Evolutionary conservation across 2,329 filamentous ascomycete genomes (phyloP).

Genomic region (Fusarium sp.): DNA sequence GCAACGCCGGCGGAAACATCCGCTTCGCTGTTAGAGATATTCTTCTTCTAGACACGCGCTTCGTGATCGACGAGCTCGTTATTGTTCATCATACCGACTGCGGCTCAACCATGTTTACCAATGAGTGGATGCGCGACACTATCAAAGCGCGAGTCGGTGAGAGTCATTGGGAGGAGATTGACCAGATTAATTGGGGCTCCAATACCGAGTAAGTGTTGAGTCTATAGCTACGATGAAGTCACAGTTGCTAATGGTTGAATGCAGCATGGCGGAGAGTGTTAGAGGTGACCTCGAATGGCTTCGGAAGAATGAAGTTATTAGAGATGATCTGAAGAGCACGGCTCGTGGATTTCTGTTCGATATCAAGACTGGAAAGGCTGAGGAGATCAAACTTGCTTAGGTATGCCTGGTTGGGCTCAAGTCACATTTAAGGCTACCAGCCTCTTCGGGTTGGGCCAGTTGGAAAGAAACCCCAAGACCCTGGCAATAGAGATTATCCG

Average conservation of each 20-base stretch:
- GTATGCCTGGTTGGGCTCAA: not conserved
- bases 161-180: not conserved
- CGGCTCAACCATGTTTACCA: not conserved
- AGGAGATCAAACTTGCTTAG: not conserved
- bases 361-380: not conserved
- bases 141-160: not conserved
- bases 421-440: not conserved
- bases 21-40: not conserved
- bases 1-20: not conserved
- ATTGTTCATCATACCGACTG: not conserved
- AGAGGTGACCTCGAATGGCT: not conserved
- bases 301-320: not conserved
- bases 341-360: not conserved
- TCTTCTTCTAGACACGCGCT: not conserved
- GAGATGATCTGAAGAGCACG: rapidly evolving
- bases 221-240: rapidly evolving
- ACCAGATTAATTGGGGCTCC: not conserved
- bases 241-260: rapidly evolving
- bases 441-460: too few species aligned
- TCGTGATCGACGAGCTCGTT: not conserved
- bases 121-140: not conserved
- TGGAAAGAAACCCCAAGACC: not conserved
- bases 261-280: not conserved
- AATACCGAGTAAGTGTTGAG: not conserved
- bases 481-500: too few species aligned